A percentile compares a stretch with the other conserved stretches of the same genome.
Evolutionary conservation across 1,139 yeast genomes (phyloP).

Genomic region (Yamadazyma spencermartinsiae): DNA sequence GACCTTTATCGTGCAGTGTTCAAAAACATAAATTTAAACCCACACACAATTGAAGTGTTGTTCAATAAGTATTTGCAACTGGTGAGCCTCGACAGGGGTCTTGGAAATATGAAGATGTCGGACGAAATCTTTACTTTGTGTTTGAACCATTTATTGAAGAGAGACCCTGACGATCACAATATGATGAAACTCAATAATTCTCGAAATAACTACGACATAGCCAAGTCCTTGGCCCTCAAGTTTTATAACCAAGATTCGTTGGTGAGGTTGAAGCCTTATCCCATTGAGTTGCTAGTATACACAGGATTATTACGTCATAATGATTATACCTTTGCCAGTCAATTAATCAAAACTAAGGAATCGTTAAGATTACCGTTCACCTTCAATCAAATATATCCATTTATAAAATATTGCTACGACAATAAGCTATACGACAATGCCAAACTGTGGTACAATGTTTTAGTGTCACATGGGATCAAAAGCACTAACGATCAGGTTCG

Average conservation of each 20-base stretch:
- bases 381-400: conserved; percentile 43
- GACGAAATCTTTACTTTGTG: conserved; percentile 33
- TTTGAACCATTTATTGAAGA: conserved; percentile 29
- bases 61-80: conserved; percentile 2
- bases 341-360: conserved; percentile 28
- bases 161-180: conserved; percentile 19
- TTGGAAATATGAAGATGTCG: conserved; percentile 11
- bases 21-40: background rate
- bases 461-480: conserved; percentile 33
- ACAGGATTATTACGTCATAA: conserved; percentile 30
- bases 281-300: conserved; percentile 33
- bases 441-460: conserved; percentile 39
- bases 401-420: conserved; percentile 38
- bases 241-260: conserved; percentile 20
- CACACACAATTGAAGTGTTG: conserved; percentile 5
- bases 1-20: conserved; percentile 24
- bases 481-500: conserved; percentile 27
- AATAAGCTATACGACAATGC: conserved; percentile 32
- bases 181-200: conserved; percentile 19
- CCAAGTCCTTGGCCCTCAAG: conserved; percentile 28
- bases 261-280: conserved; percentile 20
- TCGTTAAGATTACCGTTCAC: conserved; percentile 33
- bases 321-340: conserved; percentile 37
- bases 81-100: background rate
- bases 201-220: conserved; percentile 26